These are phyloP conservation scores for Fusarium nisikadoi DNA, from an alignment of 2,329 filamentous ascomycete species.

Conservation along the genomic window DNA sequence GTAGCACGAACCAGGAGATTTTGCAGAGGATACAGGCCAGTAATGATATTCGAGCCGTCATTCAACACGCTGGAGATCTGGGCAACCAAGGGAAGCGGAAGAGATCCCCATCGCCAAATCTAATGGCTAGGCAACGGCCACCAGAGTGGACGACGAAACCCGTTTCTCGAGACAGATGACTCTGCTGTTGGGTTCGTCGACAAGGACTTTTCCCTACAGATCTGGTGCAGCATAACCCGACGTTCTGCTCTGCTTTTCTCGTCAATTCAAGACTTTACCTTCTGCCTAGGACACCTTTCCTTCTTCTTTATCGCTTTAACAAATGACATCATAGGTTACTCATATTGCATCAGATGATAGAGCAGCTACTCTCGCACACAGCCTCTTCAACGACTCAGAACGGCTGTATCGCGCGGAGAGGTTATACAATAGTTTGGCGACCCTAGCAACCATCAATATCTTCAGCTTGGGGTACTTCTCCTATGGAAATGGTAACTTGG, in stretches of 20 bases:
- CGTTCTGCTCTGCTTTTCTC: neutral
- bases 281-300: neutral
- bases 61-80: fast-evolving
- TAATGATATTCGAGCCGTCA: neutral
- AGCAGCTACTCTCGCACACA: neutral
- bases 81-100: neutral
- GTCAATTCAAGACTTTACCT: neutral
- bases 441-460: neutral
- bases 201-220: neutral
- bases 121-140: neutral
- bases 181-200: neutral
- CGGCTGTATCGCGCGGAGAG: neutral
- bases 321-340: fast-evolving
- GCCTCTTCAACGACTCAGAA: neutral
- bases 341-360: neutral
- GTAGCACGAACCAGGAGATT: neutral
- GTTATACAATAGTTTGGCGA: neutral
- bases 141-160: neutral
- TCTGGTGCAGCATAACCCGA: neutral
- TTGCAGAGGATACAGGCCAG: neutral
- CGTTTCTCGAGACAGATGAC: neutral
- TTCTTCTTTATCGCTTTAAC: neutral
- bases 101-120: neutral
- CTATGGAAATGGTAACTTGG: neutral
- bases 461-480: neutral